Percentiles rank a stretch among this genome's conserved stretches.
phyloP scores from a whole-genome alignment of 2,329 filamentous ascomycete genomes.

The Colletotrichum horii region DNA sequence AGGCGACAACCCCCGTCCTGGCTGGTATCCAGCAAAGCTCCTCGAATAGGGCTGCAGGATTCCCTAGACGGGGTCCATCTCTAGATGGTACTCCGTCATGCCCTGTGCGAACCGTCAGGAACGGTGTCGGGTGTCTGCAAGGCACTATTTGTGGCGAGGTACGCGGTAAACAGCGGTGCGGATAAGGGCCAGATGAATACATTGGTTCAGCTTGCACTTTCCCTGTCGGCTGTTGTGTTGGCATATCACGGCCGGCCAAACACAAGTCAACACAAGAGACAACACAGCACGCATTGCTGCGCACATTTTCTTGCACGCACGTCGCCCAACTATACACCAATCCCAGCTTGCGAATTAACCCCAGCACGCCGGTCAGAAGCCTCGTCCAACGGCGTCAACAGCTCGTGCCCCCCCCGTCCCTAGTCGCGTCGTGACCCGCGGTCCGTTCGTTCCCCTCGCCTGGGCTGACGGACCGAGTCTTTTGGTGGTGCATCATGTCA shows the following conservation, averaged over 20 bases:
- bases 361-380: neutral
- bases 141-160: neutral
- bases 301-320: slow-evolving; percentile 18
- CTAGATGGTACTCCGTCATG: slow-evolving; percentile 1
- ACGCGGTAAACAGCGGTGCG: neutral
- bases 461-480: neutral
- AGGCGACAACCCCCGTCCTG: slow-evolving; percentile 8
- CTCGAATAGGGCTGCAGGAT: slow-evolving; percentile 22
- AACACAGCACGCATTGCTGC: neutral
- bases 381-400: slow-evolving; percentile 6
- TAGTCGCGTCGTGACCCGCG: neutral
- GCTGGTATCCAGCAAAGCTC: neutral
- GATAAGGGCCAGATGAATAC: neutral
- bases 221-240: slow-evolving; percentile 5
- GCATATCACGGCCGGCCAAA: slow-evolving; percentile 11
- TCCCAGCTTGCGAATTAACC: neutral
- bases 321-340: slow-evolving; percentile 7
- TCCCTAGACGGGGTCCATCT: neutral
- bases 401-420: neutral
- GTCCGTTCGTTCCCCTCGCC: neutral
- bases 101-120: slow-evolving; percentile 17
- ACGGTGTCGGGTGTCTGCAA: neutral
- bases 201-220: neutral
- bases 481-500: neutral
- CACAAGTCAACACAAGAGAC: slow-evolving; percentile 8